Percentiles rank a stretch among this genome's conserved stretches.
These are phyloP conservation scores for Paragyromitra xinjiangensis DNA, from an alignment of 495 filamentous ascomycete species.

Conservation along the genomic window DNA sequence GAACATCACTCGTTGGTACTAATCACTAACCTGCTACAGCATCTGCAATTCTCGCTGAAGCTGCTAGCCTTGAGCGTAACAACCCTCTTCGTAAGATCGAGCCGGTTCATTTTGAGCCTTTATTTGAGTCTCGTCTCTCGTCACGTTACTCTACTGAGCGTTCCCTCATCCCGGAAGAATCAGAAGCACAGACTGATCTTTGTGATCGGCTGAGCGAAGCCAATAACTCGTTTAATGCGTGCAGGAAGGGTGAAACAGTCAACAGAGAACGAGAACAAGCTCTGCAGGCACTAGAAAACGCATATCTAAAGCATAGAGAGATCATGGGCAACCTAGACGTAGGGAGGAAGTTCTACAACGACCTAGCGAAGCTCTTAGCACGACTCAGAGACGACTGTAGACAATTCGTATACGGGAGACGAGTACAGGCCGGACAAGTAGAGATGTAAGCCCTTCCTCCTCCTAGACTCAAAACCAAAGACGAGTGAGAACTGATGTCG, in stretches of 20 bases:
- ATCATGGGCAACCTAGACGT: slow-evolving; percentile 87
- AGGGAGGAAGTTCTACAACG: slow-evolving; percentile 95
- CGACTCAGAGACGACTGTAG: slow-evolving; percentile 80
- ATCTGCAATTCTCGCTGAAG: slow-evolving; percentile 77
- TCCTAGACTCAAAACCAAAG: neutral
- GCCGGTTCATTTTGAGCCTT: slow-evolving; percentile 85
- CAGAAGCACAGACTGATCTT: slow-evolving; percentile 77
- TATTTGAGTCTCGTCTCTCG: slow-evolving; percentile 83
- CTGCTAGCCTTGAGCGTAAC: slow-evolving; percentile 82
- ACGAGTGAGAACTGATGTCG: slow-evolving; percentile 35
- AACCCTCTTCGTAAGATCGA: slow-evolving; percentile 84
- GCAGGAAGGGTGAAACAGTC: slow-evolving; percentile 76
- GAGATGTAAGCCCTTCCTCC: slow-evolving; percentile 67
- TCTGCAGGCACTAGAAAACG: slow-evolving; percentile 87
- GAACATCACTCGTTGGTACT: slow-evolving; percentile 24
- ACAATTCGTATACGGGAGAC: slow-evolving; percentile 78
- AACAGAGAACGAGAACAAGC: slow-evolving; percentile 79
- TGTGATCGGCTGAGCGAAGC: slow-evolving; percentile 72
- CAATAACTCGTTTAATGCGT: slow-evolving; percentile 76
- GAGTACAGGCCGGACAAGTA: slow-evolving; percentile 79
- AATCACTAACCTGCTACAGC: slow-evolving; percentile 59
- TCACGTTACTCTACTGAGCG: slow-evolving; percentile 79
- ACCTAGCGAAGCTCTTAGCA: slow-evolving; percentile 82
- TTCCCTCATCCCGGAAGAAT: slow-evolving; percentile 74
- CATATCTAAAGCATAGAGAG: slow-evolving; percentile 94